Evolutionary conservation across 2,329 filamentous ascomycete genomes (phyloP).

Genomic region (Trichoderma breve): DNA sequence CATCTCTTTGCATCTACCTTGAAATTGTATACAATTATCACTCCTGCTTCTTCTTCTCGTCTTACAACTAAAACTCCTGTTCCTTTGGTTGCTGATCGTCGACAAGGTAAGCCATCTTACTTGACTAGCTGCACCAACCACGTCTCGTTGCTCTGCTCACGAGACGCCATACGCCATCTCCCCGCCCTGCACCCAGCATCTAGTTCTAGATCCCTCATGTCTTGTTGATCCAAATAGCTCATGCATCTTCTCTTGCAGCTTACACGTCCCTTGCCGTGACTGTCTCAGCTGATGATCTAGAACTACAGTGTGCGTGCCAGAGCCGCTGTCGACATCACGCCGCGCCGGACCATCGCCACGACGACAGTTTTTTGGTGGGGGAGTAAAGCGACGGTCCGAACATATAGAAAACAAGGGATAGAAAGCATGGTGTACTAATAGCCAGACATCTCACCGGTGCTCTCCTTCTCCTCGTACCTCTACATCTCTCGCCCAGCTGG

Average conservation of each 20-base stretch:
- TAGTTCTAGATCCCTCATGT: neutral
- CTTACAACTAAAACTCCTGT: neutral
- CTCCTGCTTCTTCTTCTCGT: neutral
- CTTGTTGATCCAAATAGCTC: neutral
- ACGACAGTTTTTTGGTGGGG: neutral
- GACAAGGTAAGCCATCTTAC: neutral
- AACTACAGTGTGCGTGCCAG: neutral
- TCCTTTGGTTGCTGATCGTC: neutral
- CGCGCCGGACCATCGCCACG: constrained; percentile 2
- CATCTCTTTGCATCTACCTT: neutral
- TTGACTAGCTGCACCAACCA: constrained; percentile 6
- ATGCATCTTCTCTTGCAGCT: neutral
- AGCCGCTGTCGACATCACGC: neutral
- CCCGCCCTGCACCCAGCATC: neutral
- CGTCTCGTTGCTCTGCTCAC: neutral
- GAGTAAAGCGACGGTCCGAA: constrained; percentile 2
- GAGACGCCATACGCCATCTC: constrained; percentile 13
- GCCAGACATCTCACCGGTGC: neutral
- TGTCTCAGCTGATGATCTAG: constrained; percentile 8
- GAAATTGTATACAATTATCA: neutral
- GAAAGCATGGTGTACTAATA: constrained; percentile 3
- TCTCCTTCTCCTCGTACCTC: neutral
- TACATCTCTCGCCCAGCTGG: neutral
- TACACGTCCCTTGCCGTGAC: neutral
- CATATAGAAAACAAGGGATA: neutral